Evolutionary conservation across 345 rosid species (phyloP).

Genomic region (Luvunga scandens): DNA sequence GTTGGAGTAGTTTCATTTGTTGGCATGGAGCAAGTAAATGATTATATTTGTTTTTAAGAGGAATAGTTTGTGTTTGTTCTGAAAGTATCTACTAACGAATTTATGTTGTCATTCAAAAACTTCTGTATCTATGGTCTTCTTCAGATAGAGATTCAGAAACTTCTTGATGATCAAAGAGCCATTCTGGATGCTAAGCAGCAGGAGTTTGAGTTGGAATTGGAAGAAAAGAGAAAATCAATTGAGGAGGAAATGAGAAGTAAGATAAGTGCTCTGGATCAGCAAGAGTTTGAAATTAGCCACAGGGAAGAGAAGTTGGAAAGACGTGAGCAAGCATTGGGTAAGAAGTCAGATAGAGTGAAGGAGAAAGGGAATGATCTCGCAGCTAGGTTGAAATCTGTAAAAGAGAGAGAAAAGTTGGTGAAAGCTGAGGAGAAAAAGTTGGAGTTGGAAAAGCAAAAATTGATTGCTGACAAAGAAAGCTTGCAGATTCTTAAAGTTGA

Average conservation of each 20-base stretch:
- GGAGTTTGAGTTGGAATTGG: constrained; percentile 59
- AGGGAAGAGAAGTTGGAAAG: constrained; percentile 55
- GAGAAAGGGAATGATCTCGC: constrained; percentile 78
- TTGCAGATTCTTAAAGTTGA: constrained; percentile 55
- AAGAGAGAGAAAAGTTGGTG: constrained; percentile 54
- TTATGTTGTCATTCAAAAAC: constrained; percentile 2
- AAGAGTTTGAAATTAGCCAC: constrained; percentile 46
- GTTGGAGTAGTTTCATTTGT: constrained; percentile 1
- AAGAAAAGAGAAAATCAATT: constrained; percentile 51
- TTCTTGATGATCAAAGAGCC: constrained; percentile 64
- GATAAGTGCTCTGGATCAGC: constrained; percentile 43
- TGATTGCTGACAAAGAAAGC: constrained; percentile 52
- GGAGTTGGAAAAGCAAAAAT: constrained; percentile 48
- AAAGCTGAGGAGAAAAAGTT: constrained; percentile 60
- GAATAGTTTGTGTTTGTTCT: background rate
- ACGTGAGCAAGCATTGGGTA: constrained; percentile 52
- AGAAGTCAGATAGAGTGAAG: constrained; percentile 50
- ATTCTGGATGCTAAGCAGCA: constrained; percentile 46
- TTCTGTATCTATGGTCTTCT: constrained; percentile 8
- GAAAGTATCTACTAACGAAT: background rate
- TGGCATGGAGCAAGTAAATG: background rate
- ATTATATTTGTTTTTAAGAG: background rate
- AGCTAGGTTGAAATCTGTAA: constrained; percentile 46
- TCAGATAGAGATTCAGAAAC: constrained; percentile 65
- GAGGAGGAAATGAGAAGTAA: constrained; percentile 57